Evolutionary conservation across 441 rosid species (phyloP).

Genomic region (Pelargonium myrrhifolium): DNA sequence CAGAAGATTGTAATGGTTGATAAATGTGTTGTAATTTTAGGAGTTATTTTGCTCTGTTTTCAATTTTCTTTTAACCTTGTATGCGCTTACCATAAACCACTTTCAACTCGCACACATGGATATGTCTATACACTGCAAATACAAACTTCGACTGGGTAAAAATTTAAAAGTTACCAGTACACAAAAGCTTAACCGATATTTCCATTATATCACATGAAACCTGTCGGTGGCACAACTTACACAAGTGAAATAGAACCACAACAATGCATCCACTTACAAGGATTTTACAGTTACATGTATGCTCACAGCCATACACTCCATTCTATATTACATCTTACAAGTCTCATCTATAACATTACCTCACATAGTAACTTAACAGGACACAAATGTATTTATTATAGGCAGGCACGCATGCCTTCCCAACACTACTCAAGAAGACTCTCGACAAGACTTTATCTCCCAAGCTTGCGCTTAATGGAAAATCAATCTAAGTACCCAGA

Average conservation of each 20-base stretch:
- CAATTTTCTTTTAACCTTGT: too few relatives aligned
- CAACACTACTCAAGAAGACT: conserved; percentile 26
- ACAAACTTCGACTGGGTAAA: too few relatives aligned
- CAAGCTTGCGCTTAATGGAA: conserved; percentile 5
- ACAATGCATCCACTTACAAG: not conserved
- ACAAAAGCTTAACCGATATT: too few relatives aligned
- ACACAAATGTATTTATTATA: conserved; percentile 30
- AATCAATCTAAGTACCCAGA: not conserved
- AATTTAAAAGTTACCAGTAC: too few relatives aligned
- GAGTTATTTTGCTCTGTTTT: too few relatives aligned
- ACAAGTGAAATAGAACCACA: not conserved
- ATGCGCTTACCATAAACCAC: too few relatives aligned
- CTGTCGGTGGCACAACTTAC: not conserved
- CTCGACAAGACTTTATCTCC: conserved; percentile 11
- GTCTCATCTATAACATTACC: conserved; percentile 16
- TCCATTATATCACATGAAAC: too few relatives aligned
- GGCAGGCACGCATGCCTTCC: conserved; percentile 22
- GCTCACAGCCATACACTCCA: not conserved
- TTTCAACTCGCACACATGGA: too few relatives aligned
- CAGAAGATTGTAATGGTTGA: too few relatives aligned
- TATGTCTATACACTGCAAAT: too few relatives aligned
- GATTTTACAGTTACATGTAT: too few relatives aligned
- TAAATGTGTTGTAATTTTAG: too few relatives aligned
- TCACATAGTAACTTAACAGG: conserved; percentile 13
- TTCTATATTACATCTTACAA: conserved; percentile 17